Evolutionary conservation across 768 basidiomycete species (phyloP).

Genomic region (Amanita exitialis): DNA sequence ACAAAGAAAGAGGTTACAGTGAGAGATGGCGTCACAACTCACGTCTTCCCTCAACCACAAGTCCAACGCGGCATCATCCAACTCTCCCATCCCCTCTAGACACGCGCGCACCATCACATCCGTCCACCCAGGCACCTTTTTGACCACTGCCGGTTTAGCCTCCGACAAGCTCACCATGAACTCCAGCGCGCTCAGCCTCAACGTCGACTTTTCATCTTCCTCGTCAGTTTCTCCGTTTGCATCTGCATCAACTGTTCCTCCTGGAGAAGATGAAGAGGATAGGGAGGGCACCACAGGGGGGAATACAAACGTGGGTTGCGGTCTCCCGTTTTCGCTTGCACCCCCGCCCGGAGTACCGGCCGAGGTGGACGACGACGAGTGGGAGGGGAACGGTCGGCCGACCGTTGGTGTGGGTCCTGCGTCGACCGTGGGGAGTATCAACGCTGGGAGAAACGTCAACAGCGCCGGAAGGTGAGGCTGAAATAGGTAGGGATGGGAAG

Average conservation of each 20-base stretch:
- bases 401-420: constrained; percentile 42
- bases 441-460: constrained; percentile 57
- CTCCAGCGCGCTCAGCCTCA: constrained; percentile 68
- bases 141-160: constrained; percentile 59
- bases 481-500: constrained; percentile 63
- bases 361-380: not conserved
- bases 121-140: constrained; percentile 62
- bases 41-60: constrained; percentile 73
- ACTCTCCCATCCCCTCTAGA: constrained; percentile 74
- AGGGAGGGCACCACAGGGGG: constrained; percentile 15
- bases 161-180: constrained; percentile 79
- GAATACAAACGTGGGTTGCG: constrained; percentile 27
- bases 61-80: constrained; percentile 41
- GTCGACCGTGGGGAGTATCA: constrained; percentile 54
- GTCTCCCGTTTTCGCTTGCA: constrained; percentile 9
- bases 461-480: constrained; percentile 59
- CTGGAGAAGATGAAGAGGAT: constrained; percentile 15
- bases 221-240: constrained; percentile 22
- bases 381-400: constrained; percentile 30
- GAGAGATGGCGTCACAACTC: constrained; percentile 19
- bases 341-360: not conserved
- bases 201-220: constrained; percentile 58
- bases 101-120: constrained; percentile 63
- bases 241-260: constrained; percentile 12
- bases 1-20: not conserved